Conservation (phyloP, 139 green algal species). For the Chlorella sp. region DNA sequence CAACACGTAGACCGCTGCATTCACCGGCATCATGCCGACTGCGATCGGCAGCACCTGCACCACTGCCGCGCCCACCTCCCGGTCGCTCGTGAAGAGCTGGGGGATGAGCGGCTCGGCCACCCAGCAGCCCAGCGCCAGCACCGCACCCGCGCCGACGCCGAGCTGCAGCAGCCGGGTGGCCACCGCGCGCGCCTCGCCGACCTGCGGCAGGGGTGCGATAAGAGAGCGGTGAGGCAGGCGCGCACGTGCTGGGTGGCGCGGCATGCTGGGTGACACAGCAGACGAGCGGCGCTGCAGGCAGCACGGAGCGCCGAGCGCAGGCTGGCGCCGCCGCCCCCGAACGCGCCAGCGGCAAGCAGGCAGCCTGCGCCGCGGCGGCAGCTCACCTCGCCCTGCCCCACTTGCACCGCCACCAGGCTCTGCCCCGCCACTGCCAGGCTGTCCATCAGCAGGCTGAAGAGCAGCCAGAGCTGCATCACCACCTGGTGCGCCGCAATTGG, state of each 20-base stretch:
- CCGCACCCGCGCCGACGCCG: slow-evolving; percentile 34
- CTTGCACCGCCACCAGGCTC: slow-evolving; percentile 62
- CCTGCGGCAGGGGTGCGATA: neutral
- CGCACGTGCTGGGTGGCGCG: neutral
- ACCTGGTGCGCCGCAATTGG: slow-evolving; percentile 72
- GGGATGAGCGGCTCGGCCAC: slow-evolving; percentile 34
- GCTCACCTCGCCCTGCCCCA: too few relatives aligned
- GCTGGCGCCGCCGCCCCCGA: neutral
- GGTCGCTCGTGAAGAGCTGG: slow-evolving; percentile 48
- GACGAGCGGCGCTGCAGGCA: neutral
- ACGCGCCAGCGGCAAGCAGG: neutral
- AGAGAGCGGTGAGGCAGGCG: neutral
- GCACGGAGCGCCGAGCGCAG: neutral
- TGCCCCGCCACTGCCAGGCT: slow-evolving; percentile 74
- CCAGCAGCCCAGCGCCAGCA: slow-evolving; percentile 25
- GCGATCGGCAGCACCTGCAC: slow-evolving; percentile 62
- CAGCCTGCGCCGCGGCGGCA: too few relatives aligned
- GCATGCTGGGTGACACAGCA: neutral
- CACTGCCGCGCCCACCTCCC: slow-evolving; percentile 38
- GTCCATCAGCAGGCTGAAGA: slow-evolving; percentile 67
- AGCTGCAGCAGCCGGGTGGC: slow-evolving; percentile 64
- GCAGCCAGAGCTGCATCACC: slow-evolving; percentile 74
- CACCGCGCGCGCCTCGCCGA: slow-evolving; percentile 41
- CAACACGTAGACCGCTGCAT: slow-evolving; percentile 72
- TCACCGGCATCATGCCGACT: slow-evolving; percentile 69